Evolutionary conservation across 2,329 filamentous ascomycete species (phyloP).

Genomic region (Colletotrichum zoysiae): DNA sequence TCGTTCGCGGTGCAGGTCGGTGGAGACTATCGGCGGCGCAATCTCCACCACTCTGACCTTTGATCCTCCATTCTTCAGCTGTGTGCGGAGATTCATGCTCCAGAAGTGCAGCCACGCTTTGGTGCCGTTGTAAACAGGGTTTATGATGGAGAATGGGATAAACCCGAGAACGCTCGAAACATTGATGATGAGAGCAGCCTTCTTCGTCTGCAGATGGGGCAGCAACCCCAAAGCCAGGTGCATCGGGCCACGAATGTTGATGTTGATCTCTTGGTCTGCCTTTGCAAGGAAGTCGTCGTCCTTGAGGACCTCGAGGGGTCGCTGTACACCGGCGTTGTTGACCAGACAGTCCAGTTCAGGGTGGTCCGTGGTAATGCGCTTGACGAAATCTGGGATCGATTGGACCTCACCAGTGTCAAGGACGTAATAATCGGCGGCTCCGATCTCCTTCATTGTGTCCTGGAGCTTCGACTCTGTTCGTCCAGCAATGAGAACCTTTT

Average conservation of each 20-base stretch:
- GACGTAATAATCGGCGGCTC: constrained; percentile 63
- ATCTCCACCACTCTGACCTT: constrained; percentile 66
- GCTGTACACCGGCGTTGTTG: constrained; percentile 71
- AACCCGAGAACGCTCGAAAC: constrained; percentile 67
- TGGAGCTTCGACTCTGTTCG: constrained; percentile 67
- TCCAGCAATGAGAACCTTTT: constrained; percentile 65
- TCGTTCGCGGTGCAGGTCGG: constrained; percentile 67
- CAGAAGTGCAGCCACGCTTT: constrained; percentile 71
- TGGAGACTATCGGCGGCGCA: constrained; percentile 66
- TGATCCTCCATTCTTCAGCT: constrained; percentile 55
- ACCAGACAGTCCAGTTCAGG: constrained; percentile 66
- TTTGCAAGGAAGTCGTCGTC: constrained; percentile 60
- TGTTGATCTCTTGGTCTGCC: constrained; percentile 69
- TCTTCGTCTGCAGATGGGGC: constrained; percentile 60
- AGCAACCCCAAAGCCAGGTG: constrained; percentile 64
- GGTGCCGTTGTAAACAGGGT: constrained; percentile 70
- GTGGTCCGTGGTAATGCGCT: constrained; percentile 60
- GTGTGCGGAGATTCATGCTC: constrained; percentile 66
- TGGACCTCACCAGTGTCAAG: constrained; percentile 62
- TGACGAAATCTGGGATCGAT: constrained; percentile 59
- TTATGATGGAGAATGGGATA: constrained; percentile 64
- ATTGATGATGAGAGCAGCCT: constrained; percentile 62
- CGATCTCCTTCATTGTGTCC: constrained; percentile 57
- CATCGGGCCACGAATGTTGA: constrained; percentile 70
- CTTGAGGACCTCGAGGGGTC: constrained; percentile 60